Evolutionary conservation across 2,329 filamentous ascomycete species (phyloP).

Genomic region (Chaetomiaceae sp.): DNA sequence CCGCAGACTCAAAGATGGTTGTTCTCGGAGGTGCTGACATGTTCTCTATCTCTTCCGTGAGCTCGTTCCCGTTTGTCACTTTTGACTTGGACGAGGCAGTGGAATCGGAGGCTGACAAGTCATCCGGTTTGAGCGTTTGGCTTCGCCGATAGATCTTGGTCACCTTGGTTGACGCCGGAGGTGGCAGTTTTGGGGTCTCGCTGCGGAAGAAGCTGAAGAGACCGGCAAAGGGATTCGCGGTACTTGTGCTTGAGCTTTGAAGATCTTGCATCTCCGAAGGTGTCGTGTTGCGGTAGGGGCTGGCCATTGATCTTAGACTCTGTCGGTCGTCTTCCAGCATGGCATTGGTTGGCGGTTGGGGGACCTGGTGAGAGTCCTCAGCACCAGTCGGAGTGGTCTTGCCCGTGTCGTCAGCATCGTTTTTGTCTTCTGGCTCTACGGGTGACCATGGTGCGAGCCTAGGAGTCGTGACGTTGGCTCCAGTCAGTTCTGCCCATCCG

Average conservation of each 20-base stretch:
- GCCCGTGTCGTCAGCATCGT: slow-evolving; percentile 28
- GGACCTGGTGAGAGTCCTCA: slow-evolving; percentile 55
- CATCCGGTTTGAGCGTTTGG: slow-evolving; percentile 61
- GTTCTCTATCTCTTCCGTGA: slow-evolving; percentile 40
- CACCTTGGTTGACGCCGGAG: slow-evolving; percentile 52
- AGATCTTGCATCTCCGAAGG: slow-evolving; percentile 25
- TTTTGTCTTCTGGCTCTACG: slow-evolving; percentile 31
- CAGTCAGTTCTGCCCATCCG: slow-evolving; percentile 89
- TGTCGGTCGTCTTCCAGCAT: slow-evolving; percentile 63
- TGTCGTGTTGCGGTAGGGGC: slow-evolving; percentile 29
- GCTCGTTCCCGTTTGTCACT: slow-evolving; percentile 49
- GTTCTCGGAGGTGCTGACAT: slow-evolving; percentile 77
- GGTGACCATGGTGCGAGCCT: slow-evolving; percentile 44
- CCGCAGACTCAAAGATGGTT: slow-evolving; percentile 90
- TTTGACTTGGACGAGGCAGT: slow-evolving; percentile 36
- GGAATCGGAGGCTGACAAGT: slow-evolving; percentile 31
- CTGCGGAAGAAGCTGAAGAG: slow-evolving; percentile 72
- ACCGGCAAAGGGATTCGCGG: slow-evolving; percentile 53
- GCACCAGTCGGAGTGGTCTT: slow-evolving; percentile 34
- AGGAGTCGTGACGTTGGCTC: slow-evolving; percentile 53
- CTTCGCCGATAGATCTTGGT: slow-evolving; percentile 71
- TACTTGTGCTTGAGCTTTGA: slow-evolving; percentile 32
- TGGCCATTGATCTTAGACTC: slow-evolving; percentile 48
- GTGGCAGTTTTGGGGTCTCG: slow-evolving; percentile 47
- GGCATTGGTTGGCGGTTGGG: slow-evolving; percentile 63